phyloP scores from a whole-genome alignment of 164 flowering plant genomes.

The Santalum album region DNA sequence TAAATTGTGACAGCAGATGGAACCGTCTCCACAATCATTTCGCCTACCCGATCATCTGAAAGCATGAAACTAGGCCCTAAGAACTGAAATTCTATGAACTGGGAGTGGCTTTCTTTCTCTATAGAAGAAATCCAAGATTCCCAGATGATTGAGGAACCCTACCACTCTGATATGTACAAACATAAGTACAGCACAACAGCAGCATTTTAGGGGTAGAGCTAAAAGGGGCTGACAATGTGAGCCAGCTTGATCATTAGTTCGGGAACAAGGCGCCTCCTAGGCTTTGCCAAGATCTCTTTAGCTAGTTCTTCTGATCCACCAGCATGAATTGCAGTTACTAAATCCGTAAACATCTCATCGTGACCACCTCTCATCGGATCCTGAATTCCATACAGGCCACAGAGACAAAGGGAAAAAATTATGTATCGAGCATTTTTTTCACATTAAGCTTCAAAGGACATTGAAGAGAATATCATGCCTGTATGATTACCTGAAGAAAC shows the following conservation, averaged over 20 bases:
- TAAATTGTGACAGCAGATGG: no score
- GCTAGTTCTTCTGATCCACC: slow-evolving; percentile 46
- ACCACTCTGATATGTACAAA: no score
- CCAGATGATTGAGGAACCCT: no score
- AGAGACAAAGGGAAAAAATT: neutral
- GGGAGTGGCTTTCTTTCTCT: no score
- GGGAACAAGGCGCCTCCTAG: slow-evolving; percentile 70
- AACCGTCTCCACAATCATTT: no score
- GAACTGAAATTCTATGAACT: no score
- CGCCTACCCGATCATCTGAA: no score
- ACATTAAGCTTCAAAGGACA: neutral
- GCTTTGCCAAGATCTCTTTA: slow-evolving; percentile 46
- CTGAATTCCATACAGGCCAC: slow-evolving; percentile 23
- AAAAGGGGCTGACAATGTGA: slow-evolving; percentile 70
- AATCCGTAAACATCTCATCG: slow-evolving; percentile 63
- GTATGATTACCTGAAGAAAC: slow-evolving; percentile 67
- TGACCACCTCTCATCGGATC: slow-evolving; percentile 93
- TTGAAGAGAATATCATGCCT: neutral
- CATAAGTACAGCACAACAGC: no score
- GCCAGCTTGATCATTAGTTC: slow-evolving; percentile 69
- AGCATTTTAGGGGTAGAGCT: no score
- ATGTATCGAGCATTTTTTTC: neutral
- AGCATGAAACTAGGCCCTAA: no score
- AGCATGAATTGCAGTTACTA: slow-evolving; percentile 52
- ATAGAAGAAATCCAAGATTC: no score